Percentiles rank a stretch among this genome's conserved stretches.
phyloP scores from a whole-genome alignment of 2,329 filamentous ascomycete genomes.

The Fragosphaeria purpurea region DNA sequence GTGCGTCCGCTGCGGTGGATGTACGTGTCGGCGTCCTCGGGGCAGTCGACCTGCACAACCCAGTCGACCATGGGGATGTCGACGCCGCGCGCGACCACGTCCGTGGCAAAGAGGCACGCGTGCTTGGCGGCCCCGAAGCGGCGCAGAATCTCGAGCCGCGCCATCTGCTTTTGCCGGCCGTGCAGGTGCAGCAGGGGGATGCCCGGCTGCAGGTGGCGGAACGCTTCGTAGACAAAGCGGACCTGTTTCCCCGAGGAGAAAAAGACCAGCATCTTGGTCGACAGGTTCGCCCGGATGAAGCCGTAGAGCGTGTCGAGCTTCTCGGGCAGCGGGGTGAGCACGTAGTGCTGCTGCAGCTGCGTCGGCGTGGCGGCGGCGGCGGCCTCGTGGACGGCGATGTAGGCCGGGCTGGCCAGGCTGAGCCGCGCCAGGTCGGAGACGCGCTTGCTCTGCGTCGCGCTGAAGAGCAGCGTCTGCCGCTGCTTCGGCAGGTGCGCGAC shows the following conservation, averaged over 20 bases:
- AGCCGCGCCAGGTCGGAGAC: conserved; percentile 85
- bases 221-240: conserved; percentile 87
- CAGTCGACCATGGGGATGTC: conserved; percentile 97
- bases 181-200: conserved; percentile 88
- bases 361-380: conserved; percentile 71
- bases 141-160: conserved; percentile 75
- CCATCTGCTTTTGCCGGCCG: conserved; percentile 85
- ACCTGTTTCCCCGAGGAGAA: conserved; percentile 94
- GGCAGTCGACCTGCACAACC: conserved; percentile 97
- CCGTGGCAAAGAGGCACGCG: conserved; percentile 87
- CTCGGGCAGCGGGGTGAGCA: conserved; percentile 71
- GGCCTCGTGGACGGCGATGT: conserved; percentile 85
- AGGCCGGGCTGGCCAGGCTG: conserved; percentile 83
- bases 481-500: conserved; percentile 79
- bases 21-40: conserved; percentile 94
- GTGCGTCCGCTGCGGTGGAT: conserved; percentile 94
- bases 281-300: conserved; percentile 83
- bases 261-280: conserved; percentile 92
- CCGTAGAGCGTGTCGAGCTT: conserved; percentile 90
- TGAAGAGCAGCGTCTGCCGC: conserved; percentile 89
- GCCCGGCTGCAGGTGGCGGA: conserved; percentile 88
- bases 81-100: conserved; percentile 85
- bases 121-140: conserved; percentile 73
- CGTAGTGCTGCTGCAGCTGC: conserved; percentile 82
- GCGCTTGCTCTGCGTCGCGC: conserved; percentile 89